phyloP scores from a whole-genome alignment of 2,329 filamentous ascomycete species.

The Nannizziopsis barbatae region DNA sequence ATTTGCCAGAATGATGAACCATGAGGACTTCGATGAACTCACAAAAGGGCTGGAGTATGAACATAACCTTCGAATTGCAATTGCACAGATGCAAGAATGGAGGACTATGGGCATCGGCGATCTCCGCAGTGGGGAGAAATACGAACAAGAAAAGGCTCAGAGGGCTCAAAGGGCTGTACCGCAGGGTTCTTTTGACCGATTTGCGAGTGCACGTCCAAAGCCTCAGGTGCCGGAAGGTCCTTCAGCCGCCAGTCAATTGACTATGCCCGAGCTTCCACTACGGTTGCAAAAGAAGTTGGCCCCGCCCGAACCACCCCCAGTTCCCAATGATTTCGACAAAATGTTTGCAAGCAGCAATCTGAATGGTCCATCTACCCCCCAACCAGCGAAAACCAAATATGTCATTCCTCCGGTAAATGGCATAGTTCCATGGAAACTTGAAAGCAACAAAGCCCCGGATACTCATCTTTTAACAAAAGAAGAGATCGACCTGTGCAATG shows the following conservation, averaged over 20 bases:
- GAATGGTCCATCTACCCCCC: constrained; percentile 30
- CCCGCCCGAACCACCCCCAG: constrained; percentile 26
- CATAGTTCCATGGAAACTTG: constrained; percentile 48
- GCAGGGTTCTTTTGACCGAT: constrained; percentile 74
- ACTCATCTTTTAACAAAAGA: constrained; percentile 74
- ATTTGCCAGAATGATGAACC: constrained; percentile 94
- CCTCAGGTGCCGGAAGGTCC: constrained; percentile 57
- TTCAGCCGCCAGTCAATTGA: constrained; percentile 62
- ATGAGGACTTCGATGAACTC: constrained; percentile 76
- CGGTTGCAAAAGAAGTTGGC: constrained; percentile 39
- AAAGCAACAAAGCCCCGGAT: constrained; percentile 63
- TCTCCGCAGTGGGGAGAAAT: constrained; percentile 77
- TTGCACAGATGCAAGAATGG: constrained; percentile 88
- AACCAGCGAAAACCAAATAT: constrained; percentile 40
- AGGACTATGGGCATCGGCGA: constrained; percentile 72
- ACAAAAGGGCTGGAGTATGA: constrained; percentile 80
- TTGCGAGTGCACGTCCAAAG: constrained; percentile 62
- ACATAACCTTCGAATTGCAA: constrained; percentile 79
- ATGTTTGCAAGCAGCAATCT: constrained; percentile 45
- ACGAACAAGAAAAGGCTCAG: constrained; percentile 73
- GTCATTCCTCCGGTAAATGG: constrained; percentile 40
- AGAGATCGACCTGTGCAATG: constrained; percentile 75
- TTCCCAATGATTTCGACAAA: constrained; percentile 44
- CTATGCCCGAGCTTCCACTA: constrained; percentile 66
- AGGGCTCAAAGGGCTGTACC: constrained; percentile 56